Evolutionary conservation across 1,284 basidiomycete genomes (phyloP).

Genomic region (Bothia castanella): DNA sequence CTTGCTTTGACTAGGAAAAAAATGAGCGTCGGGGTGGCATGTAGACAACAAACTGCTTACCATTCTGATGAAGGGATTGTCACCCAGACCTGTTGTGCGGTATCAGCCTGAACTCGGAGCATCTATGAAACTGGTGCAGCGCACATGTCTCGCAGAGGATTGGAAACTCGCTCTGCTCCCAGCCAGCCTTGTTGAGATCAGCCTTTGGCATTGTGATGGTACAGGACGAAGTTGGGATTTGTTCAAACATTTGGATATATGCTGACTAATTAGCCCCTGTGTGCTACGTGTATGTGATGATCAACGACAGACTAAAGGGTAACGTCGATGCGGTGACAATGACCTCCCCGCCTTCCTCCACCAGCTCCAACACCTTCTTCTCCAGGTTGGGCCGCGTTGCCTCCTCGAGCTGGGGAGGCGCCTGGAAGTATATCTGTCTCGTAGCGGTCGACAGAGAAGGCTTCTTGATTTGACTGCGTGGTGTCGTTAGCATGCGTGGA

Average conservation of each 20-base stretch:
- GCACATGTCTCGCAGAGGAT: slow-evolving; percentile 89
- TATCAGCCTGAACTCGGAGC: slow-evolving; percentile 12
- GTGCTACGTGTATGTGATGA: slow-evolving; percentile 54
- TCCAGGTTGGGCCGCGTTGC: slow-evolving; percentile 86
- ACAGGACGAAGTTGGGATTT: no score
- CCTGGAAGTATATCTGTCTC: slow-evolving; percentile 86
- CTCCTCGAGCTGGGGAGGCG: slow-evolving; percentile 85
- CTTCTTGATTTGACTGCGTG: slow-evolving; percentile 83
- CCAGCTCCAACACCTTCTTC: slow-evolving; percentile 80
- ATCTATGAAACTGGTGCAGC: slow-evolving; percentile 23
- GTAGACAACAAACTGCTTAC: slow-evolving; percentile 41
- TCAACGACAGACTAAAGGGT: slow-evolving; percentile 81
- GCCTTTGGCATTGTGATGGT: slow-evolving; percentile 59
- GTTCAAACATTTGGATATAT: slow-evolving; percentile 6
- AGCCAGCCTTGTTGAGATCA: slow-evolving; percentile 87
- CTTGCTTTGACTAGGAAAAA: slow-evolving; percentile 84
- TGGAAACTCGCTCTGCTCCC: slow-evolving; percentile 89
- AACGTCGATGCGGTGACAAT: slow-evolving; percentile 85
- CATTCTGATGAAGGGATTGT: slow-evolving; percentile 89
- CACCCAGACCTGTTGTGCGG: slow-evolving; percentile 65
- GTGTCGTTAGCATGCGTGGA: slow-evolving; percentile 12
- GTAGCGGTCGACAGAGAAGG: slow-evolving; percentile 74
- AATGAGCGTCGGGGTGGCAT: slow-evolving; percentile 6
- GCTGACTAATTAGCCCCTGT: slow-evolving; percentile 28
- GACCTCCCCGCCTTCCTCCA: slow-evolving; percentile 72